Evolutionary conservation across 805 yeast species (phyloP).

Genomic region (Monosporozyma aquatica): DNA sequence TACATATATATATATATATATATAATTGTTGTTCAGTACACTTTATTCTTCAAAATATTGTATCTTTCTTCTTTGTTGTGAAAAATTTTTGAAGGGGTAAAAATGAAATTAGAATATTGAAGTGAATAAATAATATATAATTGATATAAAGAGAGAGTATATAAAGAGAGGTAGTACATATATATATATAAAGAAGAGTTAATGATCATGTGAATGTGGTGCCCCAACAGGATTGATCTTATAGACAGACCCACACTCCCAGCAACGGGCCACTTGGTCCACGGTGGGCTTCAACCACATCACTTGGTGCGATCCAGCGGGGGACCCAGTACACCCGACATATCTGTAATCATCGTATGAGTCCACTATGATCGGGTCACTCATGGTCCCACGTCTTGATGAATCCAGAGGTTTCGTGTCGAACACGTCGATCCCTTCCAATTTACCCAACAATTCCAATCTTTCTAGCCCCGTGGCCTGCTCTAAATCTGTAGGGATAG

Average conservation of each 20-base stretch:
- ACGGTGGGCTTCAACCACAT: constrained; percentile 88
- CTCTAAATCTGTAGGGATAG: constrained; percentile 86
- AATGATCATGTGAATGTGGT: constrained; percentile 32
- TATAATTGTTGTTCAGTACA: too few species aligned
- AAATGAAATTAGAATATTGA: too few species aligned
- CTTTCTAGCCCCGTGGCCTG: constrained; percentile 99
- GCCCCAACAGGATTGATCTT: constrained; percentile 82
- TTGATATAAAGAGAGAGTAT: background rate
- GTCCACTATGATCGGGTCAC: constrained; percentile 82
- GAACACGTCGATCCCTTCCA: constrained; percentile 90
- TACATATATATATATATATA: too few species aligned
- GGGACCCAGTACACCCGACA: constrained; percentile 95
- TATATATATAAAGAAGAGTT: background rate
- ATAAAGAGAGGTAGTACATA: too few species aligned
- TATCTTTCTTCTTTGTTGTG: too few species aligned
- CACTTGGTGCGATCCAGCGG: constrained; percentile 83
- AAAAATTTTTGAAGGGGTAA: constrained; percentile 3
- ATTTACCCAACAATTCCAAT: constrained; percentile 85
- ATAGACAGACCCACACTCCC: constrained; percentile 98
- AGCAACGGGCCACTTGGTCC: constrained; percentile 83
- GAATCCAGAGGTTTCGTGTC: constrained; percentile 83
- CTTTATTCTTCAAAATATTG: too few species aligned
- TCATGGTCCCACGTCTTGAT: constrained; percentile 83
- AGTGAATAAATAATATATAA: background rate
- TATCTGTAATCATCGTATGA: constrained; percentile 88